These are phyloP conservation scores for Fusarium dlaminii DNA, from an alignment of 2,329 filamentous ascomycete species.

Conservation along the genomic window DNA sequence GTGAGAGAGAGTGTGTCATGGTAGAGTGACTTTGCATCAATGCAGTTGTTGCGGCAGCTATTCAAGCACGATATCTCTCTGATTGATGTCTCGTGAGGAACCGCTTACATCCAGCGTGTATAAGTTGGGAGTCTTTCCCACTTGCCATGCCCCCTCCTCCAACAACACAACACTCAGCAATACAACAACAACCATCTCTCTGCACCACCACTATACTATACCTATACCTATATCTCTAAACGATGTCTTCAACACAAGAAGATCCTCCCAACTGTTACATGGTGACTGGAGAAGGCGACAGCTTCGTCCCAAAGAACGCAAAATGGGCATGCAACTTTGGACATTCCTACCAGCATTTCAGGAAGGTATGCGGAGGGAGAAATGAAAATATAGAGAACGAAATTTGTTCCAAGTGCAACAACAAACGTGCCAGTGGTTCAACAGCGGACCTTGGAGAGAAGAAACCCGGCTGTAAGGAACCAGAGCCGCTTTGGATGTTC, in stretches of 20 bases:
- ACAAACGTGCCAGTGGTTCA: rapidly evolving
- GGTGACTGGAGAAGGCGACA: neutral
- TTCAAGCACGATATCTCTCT: rapidly evolving
- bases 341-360: rapidly evolving
- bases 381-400: neutral
- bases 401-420: neutral
- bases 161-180: rapidly evolving
- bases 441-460: neutral
- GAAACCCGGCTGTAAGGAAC: neutral
- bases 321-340: neutral
- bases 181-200: neutral
- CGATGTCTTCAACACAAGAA: neutral
- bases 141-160: no score
- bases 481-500: neutral
- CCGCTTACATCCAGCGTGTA: rapidly evolving
- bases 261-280: neutral
- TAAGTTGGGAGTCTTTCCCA: neutral
- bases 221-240: neutral
- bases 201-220: neutral
- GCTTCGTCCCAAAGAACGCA: neutral
- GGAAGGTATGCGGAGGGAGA: neutral
- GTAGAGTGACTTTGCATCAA: neutral
- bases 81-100: rapidly evolving
- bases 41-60: rapidly evolving
- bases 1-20: no score